These are phyloP conservation scores for Musa troglodytarum DNA, from an alignment of 176 grass and related monocot species.

Conservation along the genomic window DNA sequence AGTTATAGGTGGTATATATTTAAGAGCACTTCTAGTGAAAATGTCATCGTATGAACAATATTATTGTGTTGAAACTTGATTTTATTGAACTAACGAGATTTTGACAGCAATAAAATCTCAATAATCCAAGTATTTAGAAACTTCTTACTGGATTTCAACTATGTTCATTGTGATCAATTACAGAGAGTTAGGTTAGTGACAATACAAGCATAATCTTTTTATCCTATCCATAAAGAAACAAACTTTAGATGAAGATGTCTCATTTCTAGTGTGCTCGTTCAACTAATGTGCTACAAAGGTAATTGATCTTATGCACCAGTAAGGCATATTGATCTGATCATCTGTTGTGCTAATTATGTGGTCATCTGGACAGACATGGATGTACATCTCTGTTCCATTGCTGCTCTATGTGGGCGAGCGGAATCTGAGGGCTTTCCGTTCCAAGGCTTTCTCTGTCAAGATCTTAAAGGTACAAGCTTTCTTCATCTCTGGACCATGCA, in stretches of 20 bases:
- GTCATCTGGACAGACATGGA: conserved; percentile 66
- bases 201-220: too few species aligned
- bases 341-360: background rate
- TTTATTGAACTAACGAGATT: too few species aligned
- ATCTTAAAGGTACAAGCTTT: conserved; percentile 63
- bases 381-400: conserved; percentile 85
- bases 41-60: too few species aligned
- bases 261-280: background rate
- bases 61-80: too few species aligned
- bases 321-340: background rate
- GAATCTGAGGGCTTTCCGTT: conserved; percentile 68
- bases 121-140: too few species aligned
- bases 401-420: conserved; percentile 69
- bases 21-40: too few species aligned
- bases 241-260: too few species aligned
- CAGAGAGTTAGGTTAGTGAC: background rate
- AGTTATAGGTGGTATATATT: too few species aligned
- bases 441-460: conserved; percentile 75
- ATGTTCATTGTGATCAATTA: background rate
- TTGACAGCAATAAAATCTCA: too few species aligned
- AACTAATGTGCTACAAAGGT: background rate
- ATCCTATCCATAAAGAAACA: too few species aligned
- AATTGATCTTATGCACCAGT: background rate
- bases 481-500: background rate
- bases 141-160: background rate